Evolutionary conservation across 257 asterid species (phyloP).

Genomic region (Prunella vulgaris): DNA sequence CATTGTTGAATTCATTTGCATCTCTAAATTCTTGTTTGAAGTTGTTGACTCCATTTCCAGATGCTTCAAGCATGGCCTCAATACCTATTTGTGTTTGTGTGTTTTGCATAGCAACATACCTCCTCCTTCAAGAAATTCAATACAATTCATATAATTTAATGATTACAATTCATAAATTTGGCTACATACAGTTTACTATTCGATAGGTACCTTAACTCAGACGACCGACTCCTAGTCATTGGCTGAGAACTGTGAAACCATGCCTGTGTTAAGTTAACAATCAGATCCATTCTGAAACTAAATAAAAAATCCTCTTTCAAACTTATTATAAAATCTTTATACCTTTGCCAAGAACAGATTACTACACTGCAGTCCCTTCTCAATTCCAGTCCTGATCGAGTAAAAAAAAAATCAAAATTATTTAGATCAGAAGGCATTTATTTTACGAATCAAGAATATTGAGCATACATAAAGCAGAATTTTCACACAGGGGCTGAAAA

Average conservation of each 20-base stretch:
- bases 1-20: slow-evolving; percentile 19
- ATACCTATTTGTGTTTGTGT: slow-evolving; percentile 47
- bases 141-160: neutral
- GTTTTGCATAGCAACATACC: slow-evolving; percentile 72
- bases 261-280: slow-evolving; percentile 38
- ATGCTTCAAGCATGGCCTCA: slow-evolving; percentile 44
- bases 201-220: slow-evolving; percentile 46
- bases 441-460: neutral
- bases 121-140: slow-evolving; percentile 51
- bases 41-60: slow-evolving; percentile 34
- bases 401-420: neutral
- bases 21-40: slow-evolving; percentile 29
- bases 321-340: neutral
- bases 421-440: neutral
- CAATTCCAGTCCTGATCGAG: slow-evolving; percentile 42
- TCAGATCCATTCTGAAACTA: slow-evolving; percentile 14
- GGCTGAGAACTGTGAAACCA: slow-evolving; percentile 93
- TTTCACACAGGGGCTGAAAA: neutral
- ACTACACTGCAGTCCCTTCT: slow-evolving; percentile 50
- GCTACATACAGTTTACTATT: neutral
- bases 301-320: neutral
- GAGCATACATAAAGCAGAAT: neutral
- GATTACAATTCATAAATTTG: neutral
- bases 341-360: slow-evolving; percentile 71
- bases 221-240: slow-evolving; percentile 61